Base-by-base conservation (phyloP, 345 rosid species). In the Kernera saxatilis region DNA sequence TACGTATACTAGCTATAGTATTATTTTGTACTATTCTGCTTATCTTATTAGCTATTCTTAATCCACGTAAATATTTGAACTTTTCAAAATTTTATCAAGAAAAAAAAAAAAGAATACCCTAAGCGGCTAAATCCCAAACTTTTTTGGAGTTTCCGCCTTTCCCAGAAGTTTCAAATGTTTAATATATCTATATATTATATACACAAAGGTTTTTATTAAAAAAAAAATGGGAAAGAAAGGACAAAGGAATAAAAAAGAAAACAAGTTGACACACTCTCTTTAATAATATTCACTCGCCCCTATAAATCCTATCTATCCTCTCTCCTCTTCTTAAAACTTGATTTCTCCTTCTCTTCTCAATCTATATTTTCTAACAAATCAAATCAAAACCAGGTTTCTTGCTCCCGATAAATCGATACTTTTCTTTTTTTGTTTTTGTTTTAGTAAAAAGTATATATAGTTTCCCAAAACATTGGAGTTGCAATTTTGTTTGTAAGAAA, bases 231-330 rank as follows among this genome's bases (percentile, higher is more conserved):
- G 41, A 67, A 46, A 23, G 55, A 74, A 40, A 67, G 64, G 78
- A 67, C 73, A 74, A 67, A 51, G 18, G 68, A 67, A 65, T 73
- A 67, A 59, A 74, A 66, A 67, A 67, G 66, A 60, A 67, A 9
- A 25, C 78, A 74, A 74, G 78, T 74, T 74, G 78, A 56, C 78
- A 50, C 78, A 74, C 60, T 73, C 66, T 64, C 71, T 44, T 72
- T 48, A 58, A 57, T 72, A 46, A 9, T 40, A 74, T 68, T 67
- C 78, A 59, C 73, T 59, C 29, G 14, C 63, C 54, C 67, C 71
- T 63, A 69, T 75, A 69, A 76, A 76, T 69, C 75, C 69, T 12
- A 18, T 18, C 33, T 5, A 8, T 9, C 58, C 3, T 69, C 59
- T 76, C 66, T 69, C 50, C n/a, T 69, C 69, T 60, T 69, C 50